These are phyloP conservation scores for Paecilomyces dactylethromorphus DNA, from an alignment of 2,329 filamentous ascomycete species.

Conservation along the genomic window DNA sequence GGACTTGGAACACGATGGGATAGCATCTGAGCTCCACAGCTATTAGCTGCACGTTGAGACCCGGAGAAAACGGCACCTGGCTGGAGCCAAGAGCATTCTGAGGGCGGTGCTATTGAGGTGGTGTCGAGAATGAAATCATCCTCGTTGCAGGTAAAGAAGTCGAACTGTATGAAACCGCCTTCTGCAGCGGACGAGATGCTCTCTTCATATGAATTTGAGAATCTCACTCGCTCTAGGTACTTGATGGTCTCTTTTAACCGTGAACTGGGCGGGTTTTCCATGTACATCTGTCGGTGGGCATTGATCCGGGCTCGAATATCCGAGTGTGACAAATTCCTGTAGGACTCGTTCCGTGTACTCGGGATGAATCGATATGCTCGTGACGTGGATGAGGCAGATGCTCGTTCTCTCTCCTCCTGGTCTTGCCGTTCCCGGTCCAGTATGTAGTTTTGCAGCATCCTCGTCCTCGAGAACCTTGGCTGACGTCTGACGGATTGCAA, in stretches of 20 bases:
- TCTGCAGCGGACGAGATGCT: conserved; percentile 48
- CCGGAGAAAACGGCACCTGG: conserved; percentile 57
- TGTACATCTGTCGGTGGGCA: conserved; percentile 29
- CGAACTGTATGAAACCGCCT: conserved; percentile 46
- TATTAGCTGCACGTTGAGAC: conserved; percentile 50
- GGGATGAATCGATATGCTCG: conserved; percentile 20
- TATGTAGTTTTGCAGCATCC: conserved; percentile 34
- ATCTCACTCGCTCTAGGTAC: conserved; percentile 55
- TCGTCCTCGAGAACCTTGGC: conserved; percentile 29
- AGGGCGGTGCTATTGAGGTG: conserved; percentile 41
- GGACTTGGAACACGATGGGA: conserved; percentile 21
- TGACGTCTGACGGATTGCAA: conserved; percentile 36
- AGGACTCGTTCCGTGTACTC: conserved; percentile 18
- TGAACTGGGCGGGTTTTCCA: conserved; percentile 25
- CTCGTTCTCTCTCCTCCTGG: conserved; percentile 10
- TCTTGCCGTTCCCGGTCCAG: conserved; percentile 26
- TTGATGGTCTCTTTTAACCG: conserved; percentile 53
- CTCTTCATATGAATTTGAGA: conserved; percentile 48
- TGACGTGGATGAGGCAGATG: conserved; percentile 1
- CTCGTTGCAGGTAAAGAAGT: conserved; percentile 46
- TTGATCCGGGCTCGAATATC: conserved; percentile 29
- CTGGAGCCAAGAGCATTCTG: conserved; percentile 56
- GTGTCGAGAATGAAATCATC: conserved; percentile 56
- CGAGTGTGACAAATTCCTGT: conserved; percentile 22
- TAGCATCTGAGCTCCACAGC: conserved; percentile 17